Evolutionary conservation across 1,139 yeast species (phyloP), one percentile per base, ranked within the genome.

Genomic region (Yamadazyma aaseri): DNA sequence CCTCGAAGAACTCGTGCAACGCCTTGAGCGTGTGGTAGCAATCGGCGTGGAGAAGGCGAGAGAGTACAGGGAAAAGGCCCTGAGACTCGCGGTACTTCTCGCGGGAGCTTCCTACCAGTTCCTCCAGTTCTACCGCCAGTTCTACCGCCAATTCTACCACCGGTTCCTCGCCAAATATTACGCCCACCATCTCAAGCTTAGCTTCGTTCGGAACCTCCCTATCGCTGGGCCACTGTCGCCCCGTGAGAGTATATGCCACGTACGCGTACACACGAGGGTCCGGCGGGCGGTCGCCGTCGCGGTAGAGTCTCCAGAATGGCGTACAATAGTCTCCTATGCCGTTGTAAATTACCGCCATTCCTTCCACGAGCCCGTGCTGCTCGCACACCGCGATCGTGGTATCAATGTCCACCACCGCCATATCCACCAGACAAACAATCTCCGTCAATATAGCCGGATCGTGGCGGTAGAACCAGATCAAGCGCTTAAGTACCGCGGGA

Each of bases 151-250:
- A n/a, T n/a, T n/a, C n/a, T n/a, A n/a, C n/a, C n/a, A n/a, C n/a
- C n/a, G n/a, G n/a, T n/a, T 25, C 31, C 20, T 40, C 43, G 23
- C 53, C 47, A 51, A 87, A 84, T 11, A 87, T 50, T 9, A 81
- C 53, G 31, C 66, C 63, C 41, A 81, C 79, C 0, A 86, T 49
- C 15, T 63, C 56, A 8, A 59, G 46, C 44, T 79, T 78, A 0
- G 82, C 80, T 25, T 45, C 56, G 1, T 34, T 39, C 10, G 55
- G 59, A 21, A 82, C 65, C 15, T 56, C 57, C 23, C 64, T 58
- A 11, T 81, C 90, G 0, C 83, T 79, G 0, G 96, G 96, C 51
- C 80, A 89, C 39, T 81, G 81, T 32, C 89, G 62, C 1, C 95
- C 94, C 0, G 89, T 80, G 28, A 86, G 60, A n/a, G 80, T 63